Base-by-base conservation (phyloP, 2,329 filamentous ascomycete species). In the Ascosphaera apis region DNA sequence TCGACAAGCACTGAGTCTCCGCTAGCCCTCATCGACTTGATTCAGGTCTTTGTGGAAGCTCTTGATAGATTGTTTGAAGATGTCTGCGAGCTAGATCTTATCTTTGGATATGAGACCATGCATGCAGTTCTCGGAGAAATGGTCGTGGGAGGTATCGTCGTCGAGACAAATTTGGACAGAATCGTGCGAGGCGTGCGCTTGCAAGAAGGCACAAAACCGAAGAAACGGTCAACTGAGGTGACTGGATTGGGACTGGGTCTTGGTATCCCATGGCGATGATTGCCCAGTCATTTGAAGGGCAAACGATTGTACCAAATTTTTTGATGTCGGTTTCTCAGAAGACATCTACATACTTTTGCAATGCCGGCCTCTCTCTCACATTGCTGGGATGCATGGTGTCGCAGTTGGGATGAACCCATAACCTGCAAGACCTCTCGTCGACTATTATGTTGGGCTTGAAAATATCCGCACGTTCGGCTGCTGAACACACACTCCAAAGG, bases 91-190 rank as follows among this genome's bases (percentile, higher is more conserved):
- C 65, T 98, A 38, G 84, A 98, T 55, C 67, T 98, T 46, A 98
- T 98, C 54, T 98, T 98, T 63, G 95, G 95, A 53, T 98, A 92
- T 48, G 88, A 98, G 66, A 91, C 83, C 12, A 65, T 98, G 48
- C 88, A 98, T 61, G 79, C 86, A 6, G 74, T 83, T 12, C 62
- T 95, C 7, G 75, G 73, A 39, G 86, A 95, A 63, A 91, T 95
- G 81, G 78, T 95, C 38, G 80, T 92, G 12, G 86, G 86, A 11
- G 86, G 86, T 1, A 82, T 93, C 11, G 86, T 95, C 12, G 74
- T 95, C 16, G 86, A 95, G 61, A 93, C 86, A 21, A 81, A 76
- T 47, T 58, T 91, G 41, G 83, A 92, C 39, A 75, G 75, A 53
- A 88, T 95, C 37, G 79, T 93, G 3, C 69, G 80, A 23, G 84